Conservation (phyloP, 306 rosid species). For the Trifolium fragiferum region DNA sequence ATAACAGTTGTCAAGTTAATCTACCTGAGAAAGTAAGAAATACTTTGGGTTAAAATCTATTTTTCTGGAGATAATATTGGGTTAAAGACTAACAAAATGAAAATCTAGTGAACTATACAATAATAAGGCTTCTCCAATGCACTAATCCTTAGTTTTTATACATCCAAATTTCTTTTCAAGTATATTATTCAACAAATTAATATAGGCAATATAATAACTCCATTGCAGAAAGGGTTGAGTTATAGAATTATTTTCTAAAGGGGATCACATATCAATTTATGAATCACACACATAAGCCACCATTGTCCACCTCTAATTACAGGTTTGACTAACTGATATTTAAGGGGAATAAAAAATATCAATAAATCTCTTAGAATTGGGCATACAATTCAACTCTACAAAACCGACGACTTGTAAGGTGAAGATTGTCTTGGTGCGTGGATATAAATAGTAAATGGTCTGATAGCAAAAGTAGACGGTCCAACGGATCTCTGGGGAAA, state of each 20-base stretch:
- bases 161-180: neutral
- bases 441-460: no score
- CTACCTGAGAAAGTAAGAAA: constrained; percentile 31
- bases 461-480: no score
- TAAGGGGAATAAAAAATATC: neutral
- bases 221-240: neutral
- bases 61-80: neutral
- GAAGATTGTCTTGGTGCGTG: no score
- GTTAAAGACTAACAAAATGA: constrained; percentile 26
- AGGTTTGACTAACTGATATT: constrained; percentile 15
- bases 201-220: constrained; percentile 16
- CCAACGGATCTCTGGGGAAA: no score
- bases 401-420: no score
- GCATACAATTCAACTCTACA: no score
- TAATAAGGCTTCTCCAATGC: neutral
- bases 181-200: neutral
- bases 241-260: neutral
- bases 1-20: constrained; percentile 31
- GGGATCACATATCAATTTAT: neutral
- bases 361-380: no score
- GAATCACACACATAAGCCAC: neutral
- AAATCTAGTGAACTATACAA: constrained; percentile 10
- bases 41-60: constrained; percentile 10
- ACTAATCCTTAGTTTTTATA: neutral
- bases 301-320: neutral